Base-by-base conservation (phyloP, 2,329 filamentous ascomycete species). In the Alternaria longipes region DNA sequence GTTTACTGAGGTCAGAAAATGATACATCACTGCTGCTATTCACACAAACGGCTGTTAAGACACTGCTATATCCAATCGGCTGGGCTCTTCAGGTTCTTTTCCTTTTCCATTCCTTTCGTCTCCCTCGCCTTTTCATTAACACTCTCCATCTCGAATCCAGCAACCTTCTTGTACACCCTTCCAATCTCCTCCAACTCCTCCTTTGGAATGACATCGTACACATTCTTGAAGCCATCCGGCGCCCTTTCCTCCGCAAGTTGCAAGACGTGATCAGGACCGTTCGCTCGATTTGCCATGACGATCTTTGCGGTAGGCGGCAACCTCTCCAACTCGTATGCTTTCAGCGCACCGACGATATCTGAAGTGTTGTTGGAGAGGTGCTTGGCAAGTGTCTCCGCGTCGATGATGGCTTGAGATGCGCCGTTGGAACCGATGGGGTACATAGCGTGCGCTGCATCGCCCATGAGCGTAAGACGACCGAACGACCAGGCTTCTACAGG, bases 211-310 rank as follows among this genome's bases (percentile, higher is more conserved):
- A 81, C 73, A 64, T 81, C 77, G 56, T 81, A 75, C 8, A 83
- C 74, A 46, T 81, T 77, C 41, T 74, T 70, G 34, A 75, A 75
- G 1, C 70, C 71, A 42, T 81, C 74, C 2, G 81, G 80, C 3
- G 81, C 81, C 24, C 81, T 64, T 65, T 83, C 80, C 59, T 83
- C 77, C 2, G 79, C 81, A 38, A 84, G 68, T 62, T 83, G 80
- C 68, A 83, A 60, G 5, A 84, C 81, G 64, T 83, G 81, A 63
- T 83, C 81, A 4, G 81, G 81, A 1, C 81, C 81, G 54, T 82
- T 82, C 1, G 79, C 81, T 20, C 81, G 73, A 65, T 83, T 83
- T 8, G 81, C 81, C 74, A 81, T 80, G 20, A 83, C 79, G 18
- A 83, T 84, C 62, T 80, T 80, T 2, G 81, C 76, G 4, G 81